Conservation (phyloP, 1,139 yeast species). For the Scheffersomyces stambukii region DNA sequence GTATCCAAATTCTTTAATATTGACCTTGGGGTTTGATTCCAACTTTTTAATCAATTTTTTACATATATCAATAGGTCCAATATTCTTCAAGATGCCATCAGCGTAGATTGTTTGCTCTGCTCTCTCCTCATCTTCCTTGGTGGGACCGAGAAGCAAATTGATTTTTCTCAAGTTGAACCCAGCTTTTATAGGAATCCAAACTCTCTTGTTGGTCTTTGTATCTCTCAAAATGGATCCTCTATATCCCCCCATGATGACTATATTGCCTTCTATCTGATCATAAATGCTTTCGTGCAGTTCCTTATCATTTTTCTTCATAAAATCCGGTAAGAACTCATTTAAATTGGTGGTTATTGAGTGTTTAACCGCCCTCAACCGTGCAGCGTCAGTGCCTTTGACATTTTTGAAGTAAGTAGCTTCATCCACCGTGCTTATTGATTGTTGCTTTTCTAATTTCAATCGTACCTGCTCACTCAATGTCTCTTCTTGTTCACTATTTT, state of each 20-base stretch:
- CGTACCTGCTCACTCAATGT: conserved; percentile 31
- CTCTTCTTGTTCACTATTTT: conserved; percentile 14
- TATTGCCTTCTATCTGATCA: conserved; percentile 62
- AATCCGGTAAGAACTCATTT: conserved; percentile 25
- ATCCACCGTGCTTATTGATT: conserved; percentile 57
- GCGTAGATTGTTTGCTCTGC: conserved; percentile 56
- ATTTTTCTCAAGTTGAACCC: conserved; percentile 72
- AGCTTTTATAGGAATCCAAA: conserved; percentile 87
- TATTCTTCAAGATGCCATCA: conserved; percentile 73
- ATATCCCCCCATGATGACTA: conserved; percentile 81
- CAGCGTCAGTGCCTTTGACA: conserved; percentile 58
- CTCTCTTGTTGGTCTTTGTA: conserved; percentile 54
- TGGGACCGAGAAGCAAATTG: conserved; percentile 69
- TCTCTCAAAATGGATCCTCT: conserved; percentile 81
- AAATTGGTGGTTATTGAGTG: conserved; percentile 53
- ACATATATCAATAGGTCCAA: conserved; percentile 86
- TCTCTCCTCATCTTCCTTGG: conserved; percentile 54
- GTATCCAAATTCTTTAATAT: conserved; percentile 74
- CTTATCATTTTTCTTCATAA: conserved; percentile 17
- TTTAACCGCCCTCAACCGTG: conserved; percentile 64
- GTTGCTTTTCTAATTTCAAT: conserved; percentile 49
- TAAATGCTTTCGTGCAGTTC: conserved; percentile 31
- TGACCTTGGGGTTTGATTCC: conserved; percentile 53
- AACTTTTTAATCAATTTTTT: conserved; percentile 55
- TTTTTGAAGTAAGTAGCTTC: conserved; percentile 58